Base-by-base conservation (phyloP, 139 green algal genomes). In the Chlamydomonas sp. region DNA sequence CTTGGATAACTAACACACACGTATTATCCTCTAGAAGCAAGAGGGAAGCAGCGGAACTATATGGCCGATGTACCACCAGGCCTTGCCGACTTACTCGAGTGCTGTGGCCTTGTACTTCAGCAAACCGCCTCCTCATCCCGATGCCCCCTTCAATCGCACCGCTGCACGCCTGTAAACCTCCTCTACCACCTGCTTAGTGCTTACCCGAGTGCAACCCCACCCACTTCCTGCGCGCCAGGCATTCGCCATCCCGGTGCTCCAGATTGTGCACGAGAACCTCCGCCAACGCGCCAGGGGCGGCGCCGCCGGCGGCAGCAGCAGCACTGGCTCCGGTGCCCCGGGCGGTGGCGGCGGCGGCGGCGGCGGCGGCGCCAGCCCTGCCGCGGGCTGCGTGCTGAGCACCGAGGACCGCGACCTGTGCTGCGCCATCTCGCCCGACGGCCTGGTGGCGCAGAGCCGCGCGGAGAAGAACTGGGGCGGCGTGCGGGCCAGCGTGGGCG, bases 171-270 rank as follows among this genome's bases (percentile, higher is more conserved):
- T 49, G 31, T 49, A 49, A 49, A 49, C 31, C 31, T 49, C 31
- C 31, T 49, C 31, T 49, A 49, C 31, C 31, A 49, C 31, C 31
- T 49, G 31, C 31, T 14, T 14, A 72, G 66, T 10, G 12, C 66
- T 10, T 14, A 18, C 66, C 66, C 14, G 12, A 0, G 9, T 73
- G 20, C 18, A 69, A 58, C 68, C 64, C 61, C 85, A 90, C 78
- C 94, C 96, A 57, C 98, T 98, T 91, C 31, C 31, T 49, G 31
- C 31, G 95, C 91, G n/a, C 20, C 83, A 87, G 83, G 83, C 83
- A 61, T 87, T 87, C 72, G 83, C 83, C 62, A 91, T 99, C 72
- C 97, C 97, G 0, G 87, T 98, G 5, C 83, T 98, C 62, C 96
- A 98, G 86, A 89, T 96, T 20, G 92, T 96, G 18, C 92, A 97